Conservation (phyloP, 768 basidiomycete genomes). For the Chalciporus pseudorubinellus region DNA sequence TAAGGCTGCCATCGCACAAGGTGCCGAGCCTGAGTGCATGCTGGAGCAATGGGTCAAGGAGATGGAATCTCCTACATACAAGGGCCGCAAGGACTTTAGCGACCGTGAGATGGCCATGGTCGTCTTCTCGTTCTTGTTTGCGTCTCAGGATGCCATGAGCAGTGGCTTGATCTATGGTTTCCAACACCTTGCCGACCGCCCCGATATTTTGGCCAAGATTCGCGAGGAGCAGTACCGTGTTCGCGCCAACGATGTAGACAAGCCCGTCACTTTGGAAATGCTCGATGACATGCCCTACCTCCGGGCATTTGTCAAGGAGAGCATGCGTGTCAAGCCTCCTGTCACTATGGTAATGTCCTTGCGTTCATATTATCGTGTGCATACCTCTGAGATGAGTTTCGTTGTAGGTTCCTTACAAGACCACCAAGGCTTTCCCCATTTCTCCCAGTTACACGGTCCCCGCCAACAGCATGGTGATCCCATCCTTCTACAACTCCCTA, state of each 20-base stretch:
- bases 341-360: constrained; percentile 79
- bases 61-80: constrained; percentile 60
- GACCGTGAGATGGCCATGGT: constrained; percentile 98
- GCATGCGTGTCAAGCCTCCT: constrained; percentile 86
- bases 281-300: constrained; percentile 93
- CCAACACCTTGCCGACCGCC: constrained; percentile 93
- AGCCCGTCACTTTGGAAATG: constrained; percentile 81
- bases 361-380: not conserved
- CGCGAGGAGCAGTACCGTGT: constrained; percentile 87
- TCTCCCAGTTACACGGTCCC: constrained; percentile 90
- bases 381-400: constrained; percentile 8
- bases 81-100: constrained; percentile 83
- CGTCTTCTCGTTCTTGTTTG: constrained; percentile 94
- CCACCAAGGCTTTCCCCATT: constrained; percentile 90
- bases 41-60: constrained; percentile 88
- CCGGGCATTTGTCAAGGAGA: constrained; percentile 91
- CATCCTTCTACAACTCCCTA: constrained; percentile 87
- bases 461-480: constrained; percentile 89
- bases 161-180: constrained; percentile 94
- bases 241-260: constrained; percentile 72
- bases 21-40: constrained; percentile 82
- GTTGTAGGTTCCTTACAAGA: constrained; percentile 84
- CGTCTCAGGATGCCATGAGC: constrained; percentile 97
- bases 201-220: constrained; percentile 83
- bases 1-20: constrained; percentile 79